Base-by-base conservation (phyloP, 768 basidiomycete species). In the Pleurotus ostreatus region DNA sequence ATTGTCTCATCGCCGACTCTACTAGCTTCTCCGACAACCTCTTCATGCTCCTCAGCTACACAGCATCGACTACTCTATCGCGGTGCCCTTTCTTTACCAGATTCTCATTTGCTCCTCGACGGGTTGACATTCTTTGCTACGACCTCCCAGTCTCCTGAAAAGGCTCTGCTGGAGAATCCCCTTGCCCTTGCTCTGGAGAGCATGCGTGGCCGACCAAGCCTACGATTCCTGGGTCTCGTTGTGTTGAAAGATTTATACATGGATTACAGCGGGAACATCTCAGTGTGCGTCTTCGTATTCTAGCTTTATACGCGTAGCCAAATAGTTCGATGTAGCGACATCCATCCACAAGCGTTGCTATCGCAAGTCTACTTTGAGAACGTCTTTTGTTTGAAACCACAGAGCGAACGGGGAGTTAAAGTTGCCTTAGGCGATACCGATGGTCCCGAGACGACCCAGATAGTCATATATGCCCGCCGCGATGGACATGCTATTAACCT, bases 121-220 rank as follows among this genome's bases (percentile, higher is more conserved):
- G 89, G 89, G 5, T 66, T 92, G 16, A 86, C 86, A 1, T 91
- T 92, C 63, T 65, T 84, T 3, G 76, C 77, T 38, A 69, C 75
- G 1, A 65, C 72, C 4, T 66, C 67, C 15, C 71, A 74, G 45
- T 39, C 18, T 20, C 18, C 37, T 8, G 37, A 53, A 13, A 22
- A 40, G 18, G 15, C 15, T 15, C 71, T 92, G 12, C 74, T 91
- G 18, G 73, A 86, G 59, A 89, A 86, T 60, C 83, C 85, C 0
- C 73, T 91, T 11, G 85, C 89, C 3, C 68, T 91, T 18, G 84
- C 87, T 0, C 66, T 92, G 49, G 89, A 91, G 69, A 88, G 83
- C 67, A 89, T 92, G 88, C 88, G 88, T 39, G 86, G 88, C 15
- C 70, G 87, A 16, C 85, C 84, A 1, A 78, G 79, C 22, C 69